Evolutionary conservation across 306 rosid genomes (phyloP).

Genomic region (Geum urbanum): DNA sequence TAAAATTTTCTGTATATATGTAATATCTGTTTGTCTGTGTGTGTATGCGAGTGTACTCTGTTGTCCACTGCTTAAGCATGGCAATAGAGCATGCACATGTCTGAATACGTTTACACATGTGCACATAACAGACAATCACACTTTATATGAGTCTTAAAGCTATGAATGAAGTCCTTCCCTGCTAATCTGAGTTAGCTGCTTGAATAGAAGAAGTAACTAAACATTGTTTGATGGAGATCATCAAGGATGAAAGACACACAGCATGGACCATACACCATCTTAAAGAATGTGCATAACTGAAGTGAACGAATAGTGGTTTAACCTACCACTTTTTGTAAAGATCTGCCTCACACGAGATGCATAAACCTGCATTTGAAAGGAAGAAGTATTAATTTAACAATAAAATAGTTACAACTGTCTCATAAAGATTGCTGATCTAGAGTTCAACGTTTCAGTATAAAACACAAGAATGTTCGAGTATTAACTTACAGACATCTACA

Average conservation of each 20-base stretch:
- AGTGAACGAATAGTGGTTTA: constrained; percentile 7
- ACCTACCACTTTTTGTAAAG: constrained; percentile 81
- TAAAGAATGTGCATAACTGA: background rate
- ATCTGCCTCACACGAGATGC: constrained; percentile 71
- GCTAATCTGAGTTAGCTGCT: background rate
- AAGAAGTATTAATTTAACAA: background rate
- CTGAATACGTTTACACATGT: background rate
- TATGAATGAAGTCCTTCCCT: background rate
- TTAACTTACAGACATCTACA: constrained; percentile 71
- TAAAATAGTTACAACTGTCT: background rate
- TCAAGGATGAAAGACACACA: background rate
- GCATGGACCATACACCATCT: background rate
- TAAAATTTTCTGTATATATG: background rate
- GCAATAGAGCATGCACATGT: background rate
- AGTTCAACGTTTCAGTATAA: background rate
- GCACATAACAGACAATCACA: background rate
- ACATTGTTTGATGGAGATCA: background rate
- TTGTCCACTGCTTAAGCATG: background rate
- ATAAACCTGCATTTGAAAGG: constrained; percentile 61
- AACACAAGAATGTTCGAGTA: constrained; percentile 9
- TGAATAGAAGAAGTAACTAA: background rate
- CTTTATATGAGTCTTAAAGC: background rate
- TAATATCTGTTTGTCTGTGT: background rate
- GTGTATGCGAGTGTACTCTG: background rate
- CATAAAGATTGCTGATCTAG: constrained; percentile 5